These are phyloP conservation scores for Cordyceps tenuipes DNA, from an alignment of 2,329 filamentous ascomycete genomes.

Conservation along the genomic window DNA sequence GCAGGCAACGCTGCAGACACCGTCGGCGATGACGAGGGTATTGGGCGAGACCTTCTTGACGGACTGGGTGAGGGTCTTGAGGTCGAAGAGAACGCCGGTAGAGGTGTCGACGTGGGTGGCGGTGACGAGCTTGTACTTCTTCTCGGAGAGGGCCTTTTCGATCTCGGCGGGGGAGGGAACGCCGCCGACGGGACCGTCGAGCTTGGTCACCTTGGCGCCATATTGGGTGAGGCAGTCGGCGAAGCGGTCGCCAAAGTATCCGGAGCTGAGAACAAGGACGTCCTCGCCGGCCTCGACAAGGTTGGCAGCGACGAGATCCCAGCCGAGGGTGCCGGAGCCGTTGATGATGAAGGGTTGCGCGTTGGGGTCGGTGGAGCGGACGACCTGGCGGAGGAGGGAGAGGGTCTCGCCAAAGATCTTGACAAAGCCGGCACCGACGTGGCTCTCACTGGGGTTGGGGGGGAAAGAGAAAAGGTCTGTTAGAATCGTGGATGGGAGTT, in stretches of 20 bases:
- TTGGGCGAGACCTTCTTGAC: slow-evolving; percentile 83
- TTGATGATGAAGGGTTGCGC: slow-evolving; percentile 90
- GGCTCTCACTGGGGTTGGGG: slow-evolving; percentile 63
- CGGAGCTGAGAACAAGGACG: slow-evolving; percentile 86
- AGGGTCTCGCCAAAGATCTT: slow-evolving; percentile 85
- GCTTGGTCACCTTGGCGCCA: slow-evolving; percentile 79
- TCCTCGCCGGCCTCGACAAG: slow-evolving; percentile 83
- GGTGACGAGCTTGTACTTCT: slow-evolving; percentile 88
- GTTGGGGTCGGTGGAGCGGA: slow-evolving; percentile 75
- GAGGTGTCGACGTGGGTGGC: slow-evolving; percentile 97
- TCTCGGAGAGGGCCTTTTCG: slow-evolving; percentile 79
- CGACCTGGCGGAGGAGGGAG: slow-evolving; percentile 80
- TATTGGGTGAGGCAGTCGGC: slow-evolving; percentile 88
- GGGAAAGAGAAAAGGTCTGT: background rate
- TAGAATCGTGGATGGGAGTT: background rate
- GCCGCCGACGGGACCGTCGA: slow-evolving; percentile 82
- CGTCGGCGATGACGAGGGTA: slow-evolving; percentile 86
- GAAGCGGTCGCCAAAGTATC: slow-evolving; percentile 95
- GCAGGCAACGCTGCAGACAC: slow-evolving; percentile 91
- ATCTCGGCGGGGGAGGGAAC: slow-evolving; percentile 80
- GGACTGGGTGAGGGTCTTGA: slow-evolving; percentile 73
- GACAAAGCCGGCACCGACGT: slow-evolving; percentile 84
- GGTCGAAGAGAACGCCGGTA: slow-evolving; percentile 87
- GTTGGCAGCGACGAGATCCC: slow-evolving; percentile 95
- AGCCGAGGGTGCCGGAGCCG: slow-evolving; percentile 90